Evolutionary conservation across 2,329 filamentous ascomycete species (phyloP).

Genomic region (Fusarium vanettenii): DNA sequence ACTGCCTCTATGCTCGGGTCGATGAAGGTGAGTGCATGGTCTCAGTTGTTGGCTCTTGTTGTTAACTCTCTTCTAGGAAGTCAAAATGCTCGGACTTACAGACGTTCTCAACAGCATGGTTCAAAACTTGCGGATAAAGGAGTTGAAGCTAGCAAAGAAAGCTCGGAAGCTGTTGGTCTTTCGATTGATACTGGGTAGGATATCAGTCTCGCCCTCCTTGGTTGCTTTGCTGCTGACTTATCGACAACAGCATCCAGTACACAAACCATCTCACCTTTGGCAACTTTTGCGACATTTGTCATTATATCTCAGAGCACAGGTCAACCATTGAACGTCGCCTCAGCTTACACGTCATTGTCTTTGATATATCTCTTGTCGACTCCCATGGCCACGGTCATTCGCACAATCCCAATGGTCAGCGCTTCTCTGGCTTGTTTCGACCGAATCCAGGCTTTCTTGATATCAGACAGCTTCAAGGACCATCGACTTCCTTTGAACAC

Average conservation of each 20-base stretch:
- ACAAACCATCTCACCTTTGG: slow-evolving; percentile 11
- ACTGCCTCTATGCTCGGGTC: slow-evolving; percentile 21
- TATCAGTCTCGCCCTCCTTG: neutral
- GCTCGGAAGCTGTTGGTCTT: slow-evolving; percentile 8
- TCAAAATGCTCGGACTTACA: slow-evolving; percentile 18
- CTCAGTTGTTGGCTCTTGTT: accelerated
- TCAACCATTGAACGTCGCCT: slow-evolving; percentile 14
- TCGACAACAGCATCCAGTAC: neutral
- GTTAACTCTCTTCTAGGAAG: neutral
- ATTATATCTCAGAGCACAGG: slow-evolving; percentile 15
- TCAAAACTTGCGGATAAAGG: slow-evolving; percentile 3
- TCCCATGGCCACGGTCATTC: slow-evolving; percentile 11
- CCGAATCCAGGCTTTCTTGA: slow-evolving; percentile 8
- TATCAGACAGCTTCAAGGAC: slow-evolving; percentile 17
- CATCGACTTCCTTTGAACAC: slow-evolving; percentile 7
- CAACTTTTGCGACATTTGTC: slow-evolving; percentile 25
- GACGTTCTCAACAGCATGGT: slow-evolving; percentile 18
- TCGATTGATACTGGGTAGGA: slow-evolving; percentile 5
- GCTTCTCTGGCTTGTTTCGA: slow-evolving; percentile 11
- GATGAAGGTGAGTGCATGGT: slow-evolving; percentile 10
- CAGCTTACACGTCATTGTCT: slow-evolving; percentile 22
- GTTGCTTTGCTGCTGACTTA: neutral
- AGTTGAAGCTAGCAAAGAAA: slow-evolving; percentile 8
- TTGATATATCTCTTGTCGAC: slow-evolving; percentile 22
- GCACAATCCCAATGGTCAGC: slow-evolving; percentile 6